These are phyloP conservation scores for Bryoglossum gracile DNA, from an alignment of 495 filamentous ascomycete genomes.

Conservation along the genomic window DNA sequence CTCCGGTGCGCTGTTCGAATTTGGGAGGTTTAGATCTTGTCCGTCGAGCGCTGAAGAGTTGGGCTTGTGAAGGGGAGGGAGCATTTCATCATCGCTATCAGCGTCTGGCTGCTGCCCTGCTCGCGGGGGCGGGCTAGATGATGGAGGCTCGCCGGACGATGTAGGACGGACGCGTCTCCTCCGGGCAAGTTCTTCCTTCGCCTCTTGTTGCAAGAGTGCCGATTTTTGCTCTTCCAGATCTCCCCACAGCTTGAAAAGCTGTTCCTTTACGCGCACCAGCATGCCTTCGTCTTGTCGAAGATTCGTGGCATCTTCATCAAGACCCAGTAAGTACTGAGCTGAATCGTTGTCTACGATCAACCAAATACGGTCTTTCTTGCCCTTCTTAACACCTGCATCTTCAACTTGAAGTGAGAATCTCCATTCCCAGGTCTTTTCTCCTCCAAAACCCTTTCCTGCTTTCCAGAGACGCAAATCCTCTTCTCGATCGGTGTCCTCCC, in stretches of 20 bases:
- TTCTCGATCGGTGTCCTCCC: constrained; percentile 30
- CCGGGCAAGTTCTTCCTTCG: background rate
- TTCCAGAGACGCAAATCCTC: constrained; percentile 20
- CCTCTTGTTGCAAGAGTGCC: background rate
- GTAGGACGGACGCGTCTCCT: too few species aligned
- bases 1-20: background rate
- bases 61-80: background rate
- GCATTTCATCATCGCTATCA: constrained; percentile 19
- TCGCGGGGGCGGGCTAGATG: constrained; percentile 21
- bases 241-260: constrained; percentile 79
- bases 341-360: constrained; percentile 57
- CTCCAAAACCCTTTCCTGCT: constrained; percentile 16
- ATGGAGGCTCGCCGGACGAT: too few species aligned
- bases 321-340: constrained; percentile 56
- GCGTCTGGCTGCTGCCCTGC: constrained; percentile 15
- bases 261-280: constrained; percentile 53
- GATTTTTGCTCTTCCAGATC: constrained; percentile 66
- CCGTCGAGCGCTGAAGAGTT: constrained; percentile 12
- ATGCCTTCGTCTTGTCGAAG: constrained; percentile 43
- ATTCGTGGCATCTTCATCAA: constrained; percentile 53
- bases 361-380: constrained; percentile 43
- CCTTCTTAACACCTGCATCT: constrained; percentile 40
- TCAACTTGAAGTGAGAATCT: constrained; percentile 68
- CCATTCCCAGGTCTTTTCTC: constrained; percentile 61
- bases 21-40: constrained; percentile 26